phyloP scores from a whole-genome alignment of 2,329 filamentous ascomycete species.

The Claviceps cyperi region DNA sequence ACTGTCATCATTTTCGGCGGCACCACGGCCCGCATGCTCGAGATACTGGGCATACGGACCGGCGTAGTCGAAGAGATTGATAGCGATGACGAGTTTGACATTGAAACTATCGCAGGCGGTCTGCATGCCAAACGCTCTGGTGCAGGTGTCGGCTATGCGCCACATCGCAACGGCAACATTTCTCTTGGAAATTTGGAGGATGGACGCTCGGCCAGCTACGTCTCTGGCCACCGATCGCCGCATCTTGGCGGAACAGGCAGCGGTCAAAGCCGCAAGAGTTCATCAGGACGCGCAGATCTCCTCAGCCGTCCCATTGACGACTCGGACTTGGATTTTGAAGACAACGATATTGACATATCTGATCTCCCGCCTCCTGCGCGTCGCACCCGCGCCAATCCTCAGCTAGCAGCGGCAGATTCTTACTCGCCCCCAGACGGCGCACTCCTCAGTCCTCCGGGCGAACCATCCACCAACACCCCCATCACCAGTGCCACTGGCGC shows the following conservation, averaged over 20 bases:
- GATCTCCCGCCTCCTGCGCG: constrained; percentile 49
- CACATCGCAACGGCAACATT: constrained; percentile 49
- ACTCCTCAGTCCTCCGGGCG: constrained; percentile 16
- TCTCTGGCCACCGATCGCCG: constrained; percentile 39
- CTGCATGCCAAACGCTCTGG: constrained; percentile 72
- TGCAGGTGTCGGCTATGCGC: constrained; percentile 61
- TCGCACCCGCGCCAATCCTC: constrained; percentile 16
- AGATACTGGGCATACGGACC: constrained; percentile 91
- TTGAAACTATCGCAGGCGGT: constrained; percentile 58
- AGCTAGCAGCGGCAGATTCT: constrained; percentile 5
- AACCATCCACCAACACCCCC: constrained; percentile 16
- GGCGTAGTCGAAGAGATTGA: constrained; percentile 95
- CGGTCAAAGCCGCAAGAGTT: constrained; percentile 38
- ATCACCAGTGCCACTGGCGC: constrained; percentile 60
- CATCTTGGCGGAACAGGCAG: constrained; percentile 18
- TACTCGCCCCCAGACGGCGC: constrained; percentile 11
- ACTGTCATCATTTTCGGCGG: constrained; percentile 98
- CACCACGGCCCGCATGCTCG: constrained; percentile 92
- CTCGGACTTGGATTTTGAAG: constrained; percentile 34
- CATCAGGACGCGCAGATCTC: constrained; percentile 34
- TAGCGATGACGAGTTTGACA: constrained; percentile 97
- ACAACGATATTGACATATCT: constrained; percentile 49
- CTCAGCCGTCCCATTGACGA: constrained; percentile 37
- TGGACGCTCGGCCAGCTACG: constrained; percentile 29
- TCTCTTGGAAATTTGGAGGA: constrained; percentile 37